Percentiles rank a stretch among this genome's conserved stretches.
Conservation (phyloP, 441 rosid genomes). For the Gossypium lobatum region DNA sequence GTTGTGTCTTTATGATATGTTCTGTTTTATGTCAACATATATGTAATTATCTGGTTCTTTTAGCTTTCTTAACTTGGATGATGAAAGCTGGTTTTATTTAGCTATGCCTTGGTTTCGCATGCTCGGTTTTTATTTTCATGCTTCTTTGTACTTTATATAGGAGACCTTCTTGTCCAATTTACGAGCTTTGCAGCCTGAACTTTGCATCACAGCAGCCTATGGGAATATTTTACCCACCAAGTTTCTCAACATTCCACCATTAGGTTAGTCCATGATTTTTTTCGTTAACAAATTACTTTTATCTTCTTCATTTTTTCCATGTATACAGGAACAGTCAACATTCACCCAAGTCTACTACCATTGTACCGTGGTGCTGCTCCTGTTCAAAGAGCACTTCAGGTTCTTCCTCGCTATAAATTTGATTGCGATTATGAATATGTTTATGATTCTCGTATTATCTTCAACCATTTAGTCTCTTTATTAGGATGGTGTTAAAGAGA, state of each 20-base stretch:
- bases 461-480: constrained; percentile 21
- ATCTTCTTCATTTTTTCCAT: background rate
- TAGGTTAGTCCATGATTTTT: constrained; percentile 51
- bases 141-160: constrained; percentile 28
- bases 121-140: background rate
- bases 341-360: constrained; percentile 89
- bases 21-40: background rate
- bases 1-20: background rate
- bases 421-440: constrained; percentile 12
- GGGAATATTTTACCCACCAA: constrained; percentile 84
- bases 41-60: background rate
- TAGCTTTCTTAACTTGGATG: background rate
- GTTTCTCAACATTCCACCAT: constrained; percentile 74
- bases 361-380: constrained; percentile 94
- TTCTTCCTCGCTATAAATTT: constrained; percentile 17
- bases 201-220: constrained; percentile 89
- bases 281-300: background rate
- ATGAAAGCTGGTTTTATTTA: background rate
- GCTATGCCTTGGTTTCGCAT: background rate
- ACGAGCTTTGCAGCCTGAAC: constrained; percentile 76
- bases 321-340: constrained; percentile 75
- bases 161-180: constrained; percentile 56
- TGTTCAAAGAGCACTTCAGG: constrained; percentile 89
- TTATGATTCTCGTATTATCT: constrained; percentile 9
- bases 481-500: constrained; percentile 82